Evolutionary conservation across 805 yeast species (phyloP), one percentile per base, ranked within the genome.

Genomic region (Maudiozyma bulderi): DNA sequence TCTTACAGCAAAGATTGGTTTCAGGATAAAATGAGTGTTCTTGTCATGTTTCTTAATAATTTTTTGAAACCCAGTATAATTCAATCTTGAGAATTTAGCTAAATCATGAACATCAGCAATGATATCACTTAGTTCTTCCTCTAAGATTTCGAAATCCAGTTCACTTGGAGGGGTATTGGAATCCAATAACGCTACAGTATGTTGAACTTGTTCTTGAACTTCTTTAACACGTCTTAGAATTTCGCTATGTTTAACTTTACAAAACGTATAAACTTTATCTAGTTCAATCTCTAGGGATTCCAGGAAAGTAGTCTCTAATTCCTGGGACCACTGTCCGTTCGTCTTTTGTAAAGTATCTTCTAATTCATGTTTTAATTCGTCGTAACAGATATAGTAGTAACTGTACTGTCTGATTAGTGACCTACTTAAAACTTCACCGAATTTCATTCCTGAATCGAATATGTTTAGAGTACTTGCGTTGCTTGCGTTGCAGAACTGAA

Each of bases 61-160:
- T 68, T 93, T 93, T 68, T 88, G 96, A 73, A 93, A 93, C 2
- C 99, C 99, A 20, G 96, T 90, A 72, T 93, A 93, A 69, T 93
- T 93, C 63, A 93, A 77, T 53, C 95, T 78, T 15, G 96, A 80
- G 67, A 87, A 93, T 66, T 91, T 91, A 55, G 96, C 96, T 60
- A 93, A 76, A 67, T 93, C 99, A 62, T 93, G 97, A 43, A 93
- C 96, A 69, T 90, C 97, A 26, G 97, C 96, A 67, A 93, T 90
- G 58, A 93, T 82, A 58, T 90, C 96, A 49, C 83, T 76, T 50
- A 85, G 68, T 56, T 84, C 90, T 52, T 82, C 85, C 64, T 86
- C 93, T 48, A 85, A 69, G 49, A 78, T 82, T 55, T 82, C 84
- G 56, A 82, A 86, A 61, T 82, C 86, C 58, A 81, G 76, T 62